Percentiles rank a stretch among this genome's conserved stretches.
These are phyloP conservation scores for Stellera chamaejasme DNA, from an alignment of 345 rosid species.

Conservation along the genomic window DNA sequence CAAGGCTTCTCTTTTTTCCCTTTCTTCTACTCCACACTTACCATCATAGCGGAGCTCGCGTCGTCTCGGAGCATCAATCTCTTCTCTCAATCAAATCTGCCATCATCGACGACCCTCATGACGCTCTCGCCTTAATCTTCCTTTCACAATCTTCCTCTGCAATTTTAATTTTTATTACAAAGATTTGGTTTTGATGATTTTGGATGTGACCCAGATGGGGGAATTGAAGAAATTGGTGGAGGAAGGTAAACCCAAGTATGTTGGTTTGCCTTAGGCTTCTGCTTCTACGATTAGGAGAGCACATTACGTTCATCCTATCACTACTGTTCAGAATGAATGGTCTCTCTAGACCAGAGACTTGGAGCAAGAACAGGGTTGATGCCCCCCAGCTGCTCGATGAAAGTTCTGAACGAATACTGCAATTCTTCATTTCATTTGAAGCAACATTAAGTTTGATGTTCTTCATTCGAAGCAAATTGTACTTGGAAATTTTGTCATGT, in stretches of 20 bases:
- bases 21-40: conserved; percentile 40
- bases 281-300: conserved; percentile 78
- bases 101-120: conserved; percentile 44
- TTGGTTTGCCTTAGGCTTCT: conserved; percentile 69
- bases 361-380: no score
- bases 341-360: conserved; percentile 77
- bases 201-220: conserved; percentile 15
- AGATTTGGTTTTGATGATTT: neutral
- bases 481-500: no score
- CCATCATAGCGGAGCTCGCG: conserved; percentile 20
- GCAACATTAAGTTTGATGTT: no score
- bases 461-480: no score
- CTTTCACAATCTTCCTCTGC: no score
- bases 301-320: conserved; percentile 68
- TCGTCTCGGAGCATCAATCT: conserved; percentile 52
- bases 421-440: no score
- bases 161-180: neutral
- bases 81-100: conserved; percentile 73
- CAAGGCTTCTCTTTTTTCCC: conserved; percentile 42
- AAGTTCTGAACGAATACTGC: no score
- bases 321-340: conserved; percentile 72
- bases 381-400: no score
- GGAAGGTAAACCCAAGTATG: conserved; percentile 68
- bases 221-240: conserved; percentile 65
- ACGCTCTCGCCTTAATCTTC: conserved; percentile 51